Conservation (phyloP, 2,329 filamentous ascomycete genomes). For the Diaporthe citrichinensis region DNA sequence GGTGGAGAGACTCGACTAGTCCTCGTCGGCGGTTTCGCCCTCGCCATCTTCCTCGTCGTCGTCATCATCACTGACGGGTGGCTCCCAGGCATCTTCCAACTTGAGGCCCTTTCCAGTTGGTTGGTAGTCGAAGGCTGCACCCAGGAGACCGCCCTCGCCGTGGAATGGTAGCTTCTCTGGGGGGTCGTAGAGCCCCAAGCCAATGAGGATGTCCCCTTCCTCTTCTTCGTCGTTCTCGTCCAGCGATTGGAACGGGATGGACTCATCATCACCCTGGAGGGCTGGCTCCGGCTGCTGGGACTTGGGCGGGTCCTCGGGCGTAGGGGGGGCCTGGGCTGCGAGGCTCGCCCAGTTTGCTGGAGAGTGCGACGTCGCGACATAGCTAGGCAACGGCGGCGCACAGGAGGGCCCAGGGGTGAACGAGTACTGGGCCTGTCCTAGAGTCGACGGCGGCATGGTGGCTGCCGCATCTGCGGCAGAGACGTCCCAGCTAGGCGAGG, state of each 20-base stretch:
- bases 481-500: conserved; percentile 56
- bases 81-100: conserved; percentile 85
- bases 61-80: conserved; percentile 72
- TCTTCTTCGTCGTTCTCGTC: conserved; percentile 65
- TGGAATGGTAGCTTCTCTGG: conserved; percentile 68
- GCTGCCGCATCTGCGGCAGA: conserved; percentile 35
- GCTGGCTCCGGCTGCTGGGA: conserved; percentile 63
- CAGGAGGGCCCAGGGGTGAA: conserved; percentile 3
- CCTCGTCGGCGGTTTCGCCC: conserved; percentile 46
- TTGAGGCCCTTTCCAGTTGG: conserved; percentile 81
- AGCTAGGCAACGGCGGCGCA: conserved; percentile 34
- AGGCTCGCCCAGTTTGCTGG: conserved; percentile 37
- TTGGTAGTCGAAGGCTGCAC: conserved; percentile 59
- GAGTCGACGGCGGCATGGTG: conserved; percentile 23
- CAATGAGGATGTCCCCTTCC: conserved; percentile 80
- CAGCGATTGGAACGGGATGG: conserved; percentile 63
- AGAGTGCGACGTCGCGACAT: conserved; percentile 40
- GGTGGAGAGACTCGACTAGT: background rate
- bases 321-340: conserved; percentile 61
- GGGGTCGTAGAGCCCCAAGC: conserved; percentile 84
- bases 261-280: conserved; percentile 65
- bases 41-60: conserved; percentile 61
- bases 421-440: conserved; percentile 13
- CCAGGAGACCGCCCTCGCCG: conserved; percentile 57
- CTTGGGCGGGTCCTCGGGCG: conserved; percentile 70